Evolutionary conservation across 768 basidiomycete species (phyloP).

Genomic region (Leccinum subtestaceum): DNA sequence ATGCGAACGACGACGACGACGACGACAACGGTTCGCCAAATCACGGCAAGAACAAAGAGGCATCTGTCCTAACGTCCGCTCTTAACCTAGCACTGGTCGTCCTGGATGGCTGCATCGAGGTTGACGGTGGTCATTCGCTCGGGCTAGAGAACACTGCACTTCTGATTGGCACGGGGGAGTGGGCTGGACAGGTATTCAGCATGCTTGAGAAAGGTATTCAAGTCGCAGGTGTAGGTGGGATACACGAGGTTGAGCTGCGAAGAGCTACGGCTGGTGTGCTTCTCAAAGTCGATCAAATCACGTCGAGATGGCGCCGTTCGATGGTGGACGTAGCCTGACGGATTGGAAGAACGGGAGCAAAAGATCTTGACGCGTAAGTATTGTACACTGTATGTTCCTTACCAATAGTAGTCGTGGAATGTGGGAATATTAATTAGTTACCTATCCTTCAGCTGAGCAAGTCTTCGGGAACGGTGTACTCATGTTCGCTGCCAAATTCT

Average conservation of each 20-base stretch:
- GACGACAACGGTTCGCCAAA: slow-evolving; percentile 16
- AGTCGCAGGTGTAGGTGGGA: slow-evolving; percentile 62
- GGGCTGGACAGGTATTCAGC: slow-evolving; percentile 70
- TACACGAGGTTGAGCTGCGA: slow-evolving; percentile 57
- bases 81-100: slow-evolving; percentile 77
- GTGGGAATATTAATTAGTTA: not conserved
- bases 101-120: slow-evolving; percentile 69
- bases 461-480: not conserved
- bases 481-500: slow-evolving; percentile 25
- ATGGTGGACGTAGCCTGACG: slow-evolving; percentile 46
- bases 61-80: slow-evolving; percentile 68
- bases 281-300: slow-evolving; percentile 73
- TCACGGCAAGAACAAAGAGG: slow-evolving; percentile 49
- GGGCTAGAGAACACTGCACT: slow-evolving; percentile 73
- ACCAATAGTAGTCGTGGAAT: not conserved
- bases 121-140: slow-evolving; percentile 75
- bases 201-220: slow-evolving; percentile 62
- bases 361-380: no score
- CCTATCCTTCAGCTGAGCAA: not conserved
- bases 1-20: slow-evolving; percentile 24
- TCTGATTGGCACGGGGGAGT: slow-evolving; percentile 71
- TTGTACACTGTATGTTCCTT: no score
- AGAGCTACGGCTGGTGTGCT: slow-evolving; percentile 78
- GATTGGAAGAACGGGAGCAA: not conserved
- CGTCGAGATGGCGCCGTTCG: slow-evolving; percentile 62